Percentiles rank a stretch among this genome's conserved stretches.
These are phyloP conservation scores for Claviceps quebecensis DNA, from an alignment of 2,329 filamentous ascomycete species.

Conservation along the genomic window DNA sequence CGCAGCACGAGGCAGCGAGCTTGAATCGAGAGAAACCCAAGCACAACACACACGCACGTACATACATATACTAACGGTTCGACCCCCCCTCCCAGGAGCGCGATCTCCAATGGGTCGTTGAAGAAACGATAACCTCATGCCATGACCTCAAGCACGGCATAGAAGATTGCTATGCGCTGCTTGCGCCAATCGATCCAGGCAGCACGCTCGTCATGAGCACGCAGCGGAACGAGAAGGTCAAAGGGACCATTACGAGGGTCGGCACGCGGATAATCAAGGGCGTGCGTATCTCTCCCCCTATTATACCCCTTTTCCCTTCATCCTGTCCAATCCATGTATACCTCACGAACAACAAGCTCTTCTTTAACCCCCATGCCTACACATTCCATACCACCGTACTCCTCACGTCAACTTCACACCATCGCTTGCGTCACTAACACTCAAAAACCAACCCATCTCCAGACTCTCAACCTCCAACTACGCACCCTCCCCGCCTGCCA, in stretches of 20 bases:
- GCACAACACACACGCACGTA: neutral
- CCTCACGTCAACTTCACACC: too few relatives aligned
- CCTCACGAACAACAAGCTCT: neutral
- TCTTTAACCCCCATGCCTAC: too few relatives aligned
- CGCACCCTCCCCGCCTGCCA: constrained; percentile 46
- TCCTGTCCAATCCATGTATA: neutral
- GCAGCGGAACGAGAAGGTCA: constrained; percentile 73
- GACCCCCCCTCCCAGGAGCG: constrained; percentile 21
- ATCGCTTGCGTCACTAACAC: too few relatives aligned
- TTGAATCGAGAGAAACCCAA: neutral
- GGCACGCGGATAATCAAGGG: constrained; percentile 88
- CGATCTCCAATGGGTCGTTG: constrained; percentile 41
- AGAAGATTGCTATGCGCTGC: constrained; percentile 75
- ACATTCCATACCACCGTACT: too few relatives aligned
- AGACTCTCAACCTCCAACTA: constrained; percentile 68
- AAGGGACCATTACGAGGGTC: constrained; percentile 80
- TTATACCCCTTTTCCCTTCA: neutral
- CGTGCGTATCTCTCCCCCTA: constrained; percentile 33
- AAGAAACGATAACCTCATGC: constrained; percentile 34
- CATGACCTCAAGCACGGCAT: constrained; percentile 49
- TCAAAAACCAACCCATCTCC: neutral
- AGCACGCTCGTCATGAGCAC: constrained; percentile 85
- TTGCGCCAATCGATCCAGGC: constrained; percentile 72
- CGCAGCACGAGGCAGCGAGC: neutral
- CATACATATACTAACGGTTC: neutral